A percentile compares a stretch with the other conserved stretches of the same genome.
These are phyloP conservation scores for Pyrenophora graminea DNA, from an alignment of 2,329 filamentous ascomycete genomes.

Conservation along the genomic window DNA sequence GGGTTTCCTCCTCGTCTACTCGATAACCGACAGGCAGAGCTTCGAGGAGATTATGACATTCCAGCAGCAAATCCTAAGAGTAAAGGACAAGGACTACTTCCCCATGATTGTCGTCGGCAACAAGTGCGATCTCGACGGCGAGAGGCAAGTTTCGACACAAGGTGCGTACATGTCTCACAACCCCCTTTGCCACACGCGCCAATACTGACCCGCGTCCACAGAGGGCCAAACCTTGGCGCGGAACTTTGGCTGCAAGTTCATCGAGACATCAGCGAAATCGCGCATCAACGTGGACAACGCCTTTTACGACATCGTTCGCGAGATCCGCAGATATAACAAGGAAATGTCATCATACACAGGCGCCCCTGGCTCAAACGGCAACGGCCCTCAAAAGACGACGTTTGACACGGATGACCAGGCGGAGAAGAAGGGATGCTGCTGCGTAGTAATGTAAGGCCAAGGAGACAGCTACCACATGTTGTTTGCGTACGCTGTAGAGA, in stretches of 20 bases:
- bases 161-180: conserved; percentile 61
- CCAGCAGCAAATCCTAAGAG: conserved; percentile 96
- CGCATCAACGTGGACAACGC: conserved; percentile 98
- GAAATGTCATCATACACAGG: conserved; percentile 90
- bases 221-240: conserved; percentile 87
- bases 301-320: conserved; percentile 97
- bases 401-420: conserved; percentile 77
- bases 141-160: conserved; percentile 89
- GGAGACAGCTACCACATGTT: conserved; percentile 12
- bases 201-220: conserved; percentile 49
- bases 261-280: conserved; percentile 98
- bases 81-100: conserved; percentile 99
- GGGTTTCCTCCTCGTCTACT: conserved; percentile 96
- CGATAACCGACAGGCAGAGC: conserved; percentile 94
- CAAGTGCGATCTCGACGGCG: conserved; percentile 96
- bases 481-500: conserved; percentile 20
- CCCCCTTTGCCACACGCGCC: conserved; percentile 2
- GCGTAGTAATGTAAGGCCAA: conserved; percentile 75
- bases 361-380: conserved; percentile 60
- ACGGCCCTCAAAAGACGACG: conserved; percentile 58
- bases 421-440: conserved; percentile 78
- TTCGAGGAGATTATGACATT: conserved; percentile 99
- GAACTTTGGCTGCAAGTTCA: conserved; percentile 95
- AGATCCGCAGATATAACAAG: conserved; percentile 97
- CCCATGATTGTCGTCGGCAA: conserved; percentile 99